phyloP scores from a whole-genome alignment of 306 rosid genomes.

The Vigna mungo region DNA sequence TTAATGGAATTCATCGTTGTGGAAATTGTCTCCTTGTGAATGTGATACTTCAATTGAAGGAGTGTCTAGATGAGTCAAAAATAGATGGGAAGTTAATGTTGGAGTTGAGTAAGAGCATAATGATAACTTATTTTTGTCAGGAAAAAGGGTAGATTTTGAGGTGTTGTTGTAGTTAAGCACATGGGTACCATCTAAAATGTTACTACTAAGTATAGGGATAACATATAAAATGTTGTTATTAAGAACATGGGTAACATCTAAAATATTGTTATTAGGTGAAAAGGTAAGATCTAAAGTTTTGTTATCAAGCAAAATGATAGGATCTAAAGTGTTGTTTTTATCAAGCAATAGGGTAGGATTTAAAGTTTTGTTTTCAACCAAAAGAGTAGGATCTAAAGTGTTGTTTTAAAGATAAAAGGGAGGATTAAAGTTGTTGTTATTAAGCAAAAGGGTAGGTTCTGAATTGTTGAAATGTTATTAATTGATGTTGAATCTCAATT shows the following conservation, averaged over 20 bases:
- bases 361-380: neutral
- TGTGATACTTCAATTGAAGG: constrained; percentile 45
- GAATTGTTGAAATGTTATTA: constrained; percentile 59
- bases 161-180: constrained; percentile 32
- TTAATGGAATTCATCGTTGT: constrained; percentile 33
- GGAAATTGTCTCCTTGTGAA: constrained; percentile 49
- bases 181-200: constrained; percentile 36
- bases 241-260: too few species aligned
- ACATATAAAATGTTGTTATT: neutral
- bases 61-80: constrained; percentile 51
- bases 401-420: too few species aligned
- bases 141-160: constrained; percentile 38
- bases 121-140: constrained; percentile 38
- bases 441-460: constrained; percentile 50
- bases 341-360: too few species aligned
- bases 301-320: constrained; percentile 47
- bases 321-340: neutral
- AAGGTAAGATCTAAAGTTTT: constrained; percentile 31
- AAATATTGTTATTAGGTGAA: constrained; percentile 30
- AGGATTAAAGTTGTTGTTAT: too few species aligned
- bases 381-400: too few species aligned
- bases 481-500: constrained; percentile 69
- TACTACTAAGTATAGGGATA: too few species aligned
- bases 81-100: constrained; percentile 51
- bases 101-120: constrained; percentile 46